Conservation (phyloP, 2,329 filamentous ascomycete species). For the Delphinella strobiligena region DNA sequence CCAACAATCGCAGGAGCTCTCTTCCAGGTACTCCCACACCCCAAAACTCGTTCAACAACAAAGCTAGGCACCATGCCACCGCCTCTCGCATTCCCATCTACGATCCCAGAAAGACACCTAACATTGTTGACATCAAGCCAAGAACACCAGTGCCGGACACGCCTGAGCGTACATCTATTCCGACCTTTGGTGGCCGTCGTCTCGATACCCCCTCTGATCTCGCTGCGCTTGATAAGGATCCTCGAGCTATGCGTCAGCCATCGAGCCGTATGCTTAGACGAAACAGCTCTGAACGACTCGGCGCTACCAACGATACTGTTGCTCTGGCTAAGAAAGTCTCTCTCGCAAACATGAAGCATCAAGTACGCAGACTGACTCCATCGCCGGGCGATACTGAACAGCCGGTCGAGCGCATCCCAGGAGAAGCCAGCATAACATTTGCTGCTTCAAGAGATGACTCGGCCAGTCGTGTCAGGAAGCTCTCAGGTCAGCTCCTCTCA, state of each 20-base stretch:
- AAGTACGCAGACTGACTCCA: neutral
- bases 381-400: neutral
- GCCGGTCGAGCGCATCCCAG: neutral
- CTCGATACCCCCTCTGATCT: conserved; percentile 14
- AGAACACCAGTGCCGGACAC: conserved; percentile 4
- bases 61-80: conserved; percentile 7
- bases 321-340: neutral
- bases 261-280: neutral
- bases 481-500: conserved; percentile 6
- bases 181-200: conserved; percentile 13
- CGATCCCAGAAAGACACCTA: conserved; percentile 13
- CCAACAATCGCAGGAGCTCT: neutral
- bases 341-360: neutral
- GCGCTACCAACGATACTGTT: too few species aligned
- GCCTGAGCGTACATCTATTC: conserved; percentile 3
- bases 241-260: neutral
- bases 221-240: conserved; percentile 16
- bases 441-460: neutral
- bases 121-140: conserved; percentile 13
- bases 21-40: neutral
- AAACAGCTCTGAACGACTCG: neutral
- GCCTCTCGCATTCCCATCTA: conserved; percentile 18
- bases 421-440: neutral
- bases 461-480: conserved; percentile 1
- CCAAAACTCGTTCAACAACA: neutral